These are phyloP conservation scores for Podospora bellae-mahoneyi DNA, from an alignment of 495 filamentous ascomycete genomes.

Conservation along the genomic window DNA sequence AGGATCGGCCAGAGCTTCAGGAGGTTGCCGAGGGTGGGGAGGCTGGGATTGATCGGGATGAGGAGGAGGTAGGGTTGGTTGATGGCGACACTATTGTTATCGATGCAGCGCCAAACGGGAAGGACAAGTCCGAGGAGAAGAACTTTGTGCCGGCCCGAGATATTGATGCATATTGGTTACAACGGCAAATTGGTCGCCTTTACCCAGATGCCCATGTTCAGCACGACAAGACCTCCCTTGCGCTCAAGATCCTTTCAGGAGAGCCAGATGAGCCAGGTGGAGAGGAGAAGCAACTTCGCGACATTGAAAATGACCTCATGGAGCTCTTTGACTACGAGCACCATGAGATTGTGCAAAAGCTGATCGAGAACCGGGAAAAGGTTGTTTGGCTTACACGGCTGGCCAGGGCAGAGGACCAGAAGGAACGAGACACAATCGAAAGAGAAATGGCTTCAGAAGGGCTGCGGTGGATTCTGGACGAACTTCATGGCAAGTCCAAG, in stretches of 20 bases:
- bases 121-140: slow-evolving; percentile 49
- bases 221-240: slow-evolving; percentile 79
- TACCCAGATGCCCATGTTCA: slow-evolving; percentile 89
- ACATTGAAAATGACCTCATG: slow-evolving; percentile 98
- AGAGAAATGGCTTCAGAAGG: slow-evolving; percentile 86
- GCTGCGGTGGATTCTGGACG: slow-evolving; percentile 80
- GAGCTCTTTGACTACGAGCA: slow-evolving; percentile 97
- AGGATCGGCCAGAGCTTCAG: slow-evolving; percentile 57
- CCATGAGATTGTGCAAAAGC: slow-evolving; percentile 84
- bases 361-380: slow-evolving; percentile 89
- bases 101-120: slow-evolving; percentile 53
- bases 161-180: slow-evolving; percentile 97
- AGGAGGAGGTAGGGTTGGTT: slow-evolving; percentile 48
- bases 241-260: slow-evolving; percentile 74
- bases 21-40: slow-evolving; percentile 54
- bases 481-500: slow-evolving; percentile 60
- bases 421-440: slow-evolving; percentile 75
- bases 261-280: slow-evolving; percentile 66
- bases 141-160: slow-evolving; percentile 71
- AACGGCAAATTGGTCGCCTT: slow-evolving; percentile 81
- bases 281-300: slow-evolving; percentile 75
- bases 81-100: slow-evolving; percentile 77
- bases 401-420: slow-evolving; percentile 75
- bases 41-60: slow-evolving; percentile 49
- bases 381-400: slow-evolving; percentile 93